Base-by-base conservation (phyloP, 805 yeast genomes). In the Saccharomycopsis sp. region DNA sequence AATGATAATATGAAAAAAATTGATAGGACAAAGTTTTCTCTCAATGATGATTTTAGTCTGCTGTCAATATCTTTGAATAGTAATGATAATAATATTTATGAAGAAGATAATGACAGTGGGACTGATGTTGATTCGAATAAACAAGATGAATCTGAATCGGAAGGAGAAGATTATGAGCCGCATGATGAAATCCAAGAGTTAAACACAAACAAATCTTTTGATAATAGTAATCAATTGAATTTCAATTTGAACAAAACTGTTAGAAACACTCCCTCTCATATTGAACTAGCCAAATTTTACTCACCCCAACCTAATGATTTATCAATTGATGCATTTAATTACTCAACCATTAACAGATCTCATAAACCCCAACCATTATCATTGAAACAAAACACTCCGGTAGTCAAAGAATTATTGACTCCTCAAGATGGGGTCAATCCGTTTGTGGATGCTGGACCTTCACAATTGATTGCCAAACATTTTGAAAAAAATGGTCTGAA, bases 1-100 rank as follows among this genome's bases (percentile, higher is more conserved):
- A 32, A 41, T 19, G 48, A 44, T 35, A 44, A 45, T 33, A 45
- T 45, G 9, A 44, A 45, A 8, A 45, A 44, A 29, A 29, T 44
- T 15, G 42, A 44, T n/a, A n/a, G n/a, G n/a, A n/a, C n/a, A n/a
- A n/a, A n/a, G n/a, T n/a, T n/a, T n/a, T n/a, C n/a, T n/a, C n/a
- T n/a, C n/a, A n/a, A n/a, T n/a, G n/a, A n/a, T n/a, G n/a, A n/a
- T n/a, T n/a, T n/a, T n/a, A n/a, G n/a, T n/a, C n/a, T n/a, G n/a
- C n/a, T n/a, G n/a, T n/a, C n/a, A n/a, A n/a, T n/a, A n/a, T n/a
- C n/a, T n/a, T n/a, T n/a, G n/a, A 41, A 45, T 3, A 41, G 44
- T 30, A 36, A 31, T 15, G 42, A 37, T 10, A 42, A 42, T 28
- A n/a, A 28, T n/a, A 28, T 10, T 10, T 23, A 23, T 23, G 37